Base-by-base conservation (phyloP, 805 yeast genomes). In the Candida tallmaniae region DNA sequence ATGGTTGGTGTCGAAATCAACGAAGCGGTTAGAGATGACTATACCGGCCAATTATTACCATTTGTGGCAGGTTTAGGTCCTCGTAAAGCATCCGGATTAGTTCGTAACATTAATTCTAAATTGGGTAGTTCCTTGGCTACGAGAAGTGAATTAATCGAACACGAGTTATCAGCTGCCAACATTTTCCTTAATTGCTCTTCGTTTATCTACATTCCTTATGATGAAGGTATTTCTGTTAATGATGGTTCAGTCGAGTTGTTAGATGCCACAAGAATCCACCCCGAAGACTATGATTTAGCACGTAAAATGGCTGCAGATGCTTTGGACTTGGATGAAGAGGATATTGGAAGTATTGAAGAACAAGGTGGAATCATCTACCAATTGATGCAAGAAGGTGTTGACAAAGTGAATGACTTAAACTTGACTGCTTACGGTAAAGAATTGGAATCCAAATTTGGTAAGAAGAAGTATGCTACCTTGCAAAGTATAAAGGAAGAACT, bases 281-380 rank as follows among this genome's bases (percentile, higher is more conserved):
- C 97, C 6, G 97, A 93, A 60, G 99, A 93, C 62, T 93, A 93
- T 56, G 95, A 86, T 44, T 70, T 93, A 47, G 97, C 97, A 3
- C 77, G 93, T 32, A 93, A 93, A 57, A 93, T 93, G 89, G 97
- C 97, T 6, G 93, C 96, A 2, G 98, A 93, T 66, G 97, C 98
- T 2, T 71, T 93, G 45, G 98, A 90, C 55, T 73, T 89, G 44
- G 96, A 88, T 49, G 98, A 94, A 50, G 97, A 90, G 58, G 96
- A 88, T 45, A 70, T 85, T 51, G 82, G 80, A 2, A 89, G 82
- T 37, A 58, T 81, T 30, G 89, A 86, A 52, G 82, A 79, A 41
- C 83, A 82, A 40, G 93, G 89, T 31, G 89, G 89, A 29, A 84
- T 87, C 2, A 82, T 86, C 42, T 76, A 77, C 41, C 80, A 83